Evolutionary conservation across 116 monocot species (phyloP), one percentile per base, ranked within the genome.

Genomic region (Trichopus zeylanicus): DNA sequence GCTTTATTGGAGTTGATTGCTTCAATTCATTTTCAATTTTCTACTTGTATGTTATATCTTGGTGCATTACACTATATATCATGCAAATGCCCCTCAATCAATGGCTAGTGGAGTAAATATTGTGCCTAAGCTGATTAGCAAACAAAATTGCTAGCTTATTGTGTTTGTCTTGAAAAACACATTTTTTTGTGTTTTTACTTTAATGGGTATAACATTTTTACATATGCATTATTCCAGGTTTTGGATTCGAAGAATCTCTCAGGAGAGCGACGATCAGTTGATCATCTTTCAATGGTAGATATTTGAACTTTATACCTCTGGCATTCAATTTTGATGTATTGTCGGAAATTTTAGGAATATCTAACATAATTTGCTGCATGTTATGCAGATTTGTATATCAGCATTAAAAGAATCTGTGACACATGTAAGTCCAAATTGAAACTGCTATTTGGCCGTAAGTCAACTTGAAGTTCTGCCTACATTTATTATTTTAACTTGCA

Each of bases 391-490:
- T 19, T 95, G 90, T 67, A 70, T 72, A 31, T 74, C 73, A 29
- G 95, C 90, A 31, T 67, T 98, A 26, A 84, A 84, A 63, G 91
- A 91, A 66, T 81, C 91, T 37, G 56, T 91, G 46, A 66, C 68
- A 38, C 75, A 85, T 82, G 97, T 88, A 84, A 78, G 86, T 42
- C 66, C 25, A 29, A 23, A 21, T 49, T 38, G n/a, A n/a, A n/a
- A n/a, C n/a, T n/a, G 46, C 29, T 57, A 8, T 48, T 46, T 63
- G n/a, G 29, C 33, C 34, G 27, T 4, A 59, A 30, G 9, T 72
- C 22, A 6, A 21, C 23, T 70, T 46, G 31, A 22, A 60, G 49
- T 4, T 39, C 49, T 31, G 34, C 1, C 15, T n/a, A 33, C 37
- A 28, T 59, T 49, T 29, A 2, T n/a, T 55, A n/a, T 55, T 28